Evolutionary conservation across 148 eudicot species (phyloP).

Genomic region (Chenopodium formosanum): DNA sequence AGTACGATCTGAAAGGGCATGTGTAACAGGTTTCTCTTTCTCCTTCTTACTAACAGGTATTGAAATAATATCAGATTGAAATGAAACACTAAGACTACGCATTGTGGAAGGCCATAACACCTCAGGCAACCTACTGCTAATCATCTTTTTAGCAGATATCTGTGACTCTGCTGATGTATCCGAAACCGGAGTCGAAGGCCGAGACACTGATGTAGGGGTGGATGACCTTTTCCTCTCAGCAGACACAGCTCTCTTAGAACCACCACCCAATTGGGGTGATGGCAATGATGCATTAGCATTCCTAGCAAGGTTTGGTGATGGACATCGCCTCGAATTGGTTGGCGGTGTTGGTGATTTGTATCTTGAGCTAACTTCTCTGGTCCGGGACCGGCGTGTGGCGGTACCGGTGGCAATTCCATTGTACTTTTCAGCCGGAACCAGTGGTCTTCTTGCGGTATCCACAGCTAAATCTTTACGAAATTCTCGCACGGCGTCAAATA

Average conservation of each 20-base stretch:
- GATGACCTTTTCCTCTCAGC: slow-evolving; percentile 78
- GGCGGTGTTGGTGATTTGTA: slow-evolving; percentile 69
- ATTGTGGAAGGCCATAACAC: slow-evolving; percentile 93
- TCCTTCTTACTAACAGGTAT: slow-evolving; percentile 69
- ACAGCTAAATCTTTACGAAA: slow-evolving; percentile 47
- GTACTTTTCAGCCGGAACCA: slow-evolving; percentile 53
- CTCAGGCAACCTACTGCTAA: slow-evolving; percentile 52
- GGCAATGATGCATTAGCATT: slow-evolving; percentile 39
- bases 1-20: slow-evolving; percentile 67
- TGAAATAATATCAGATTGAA: slow-evolving; percentile 71
- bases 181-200: slow-evolving; percentile 67
- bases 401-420: slow-evolving; percentile 42
- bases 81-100: slow-evolving; percentile 84
- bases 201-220: slow-evolving; percentile 63
- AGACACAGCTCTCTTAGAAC: slow-evolving; percentile 71
- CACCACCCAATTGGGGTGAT: slow-evolving; percentile 34
- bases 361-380: slow-evolving; percentile 77
- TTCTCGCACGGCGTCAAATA: slow-evolving; percentile 51
- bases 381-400: slow-evolving; percentile 44
- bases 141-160: slow-evolving; percentile 50
- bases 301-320: slow-evolving; percentile 61
- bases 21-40: slow-evolving; percentile 67
- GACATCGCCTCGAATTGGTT: slow-evolving; percentile 45
- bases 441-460: slow-evolving; percentile 52
- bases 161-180: slow-evolving; percentile 52